A percentile compares a stretch with the other conserved stretches of the same genome.
Conservation (phyloP, 257 asterid genomes). For the Solanum dulcamara region DNA sequence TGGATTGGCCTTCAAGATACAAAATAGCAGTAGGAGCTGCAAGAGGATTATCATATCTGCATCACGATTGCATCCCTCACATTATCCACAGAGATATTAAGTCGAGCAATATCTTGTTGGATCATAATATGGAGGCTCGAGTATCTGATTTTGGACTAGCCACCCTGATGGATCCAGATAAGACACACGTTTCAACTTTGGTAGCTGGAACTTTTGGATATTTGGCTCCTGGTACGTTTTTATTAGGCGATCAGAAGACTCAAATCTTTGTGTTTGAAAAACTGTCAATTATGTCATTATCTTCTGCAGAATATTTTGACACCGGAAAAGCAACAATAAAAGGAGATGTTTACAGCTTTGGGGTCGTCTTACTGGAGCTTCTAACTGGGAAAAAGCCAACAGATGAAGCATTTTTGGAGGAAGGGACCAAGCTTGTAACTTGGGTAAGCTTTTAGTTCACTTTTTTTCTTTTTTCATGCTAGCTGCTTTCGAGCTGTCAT, state of each 20-base stretch:
- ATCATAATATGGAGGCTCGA: slow-evolving; percentile 59
- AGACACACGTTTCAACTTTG: slow-evolving; percentile 78
- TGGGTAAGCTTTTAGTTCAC: slow-evolving; percentile 43
- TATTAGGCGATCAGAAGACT: background rate
- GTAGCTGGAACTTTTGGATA: slow-evolving; percentile 94
- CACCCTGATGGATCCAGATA: slow-evolving; percentile 70
- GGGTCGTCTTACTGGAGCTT: slow-evolving; percentile 84
- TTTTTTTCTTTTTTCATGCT: background rate
- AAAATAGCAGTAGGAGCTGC: slow-evolving; percentile 85
- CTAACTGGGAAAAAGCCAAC: slow-evolving; percentile 73
- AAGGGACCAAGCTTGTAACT: slow-evolving; percentile 84
- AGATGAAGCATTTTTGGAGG: slow-evolving; percentile 76
- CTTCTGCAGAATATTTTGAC: slow-evolving; percentile 68
- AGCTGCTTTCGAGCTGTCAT: background rate
- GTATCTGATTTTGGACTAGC: slow-evolving; percentile 89
- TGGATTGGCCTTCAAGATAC: slow-evolving; percentile 70
- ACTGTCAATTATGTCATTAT: background rate
- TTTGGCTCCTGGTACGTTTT: slow-evolving; percentile 66
- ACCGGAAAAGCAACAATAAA: slow-evolving; percentile 81
- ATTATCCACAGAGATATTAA: slow-evolving; percentile 83
- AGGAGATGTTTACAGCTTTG: slow-evolving; percentile 92
- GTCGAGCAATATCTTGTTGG: slow-evolving; percentile 75
- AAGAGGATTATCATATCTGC: slow-evolving; percentile 80
- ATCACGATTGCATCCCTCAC: slow-evolving; percentile 86
- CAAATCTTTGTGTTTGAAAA: background rate